Conservation (phyloP, 306 rosid species). For the Cicer arietinum region DNA sequence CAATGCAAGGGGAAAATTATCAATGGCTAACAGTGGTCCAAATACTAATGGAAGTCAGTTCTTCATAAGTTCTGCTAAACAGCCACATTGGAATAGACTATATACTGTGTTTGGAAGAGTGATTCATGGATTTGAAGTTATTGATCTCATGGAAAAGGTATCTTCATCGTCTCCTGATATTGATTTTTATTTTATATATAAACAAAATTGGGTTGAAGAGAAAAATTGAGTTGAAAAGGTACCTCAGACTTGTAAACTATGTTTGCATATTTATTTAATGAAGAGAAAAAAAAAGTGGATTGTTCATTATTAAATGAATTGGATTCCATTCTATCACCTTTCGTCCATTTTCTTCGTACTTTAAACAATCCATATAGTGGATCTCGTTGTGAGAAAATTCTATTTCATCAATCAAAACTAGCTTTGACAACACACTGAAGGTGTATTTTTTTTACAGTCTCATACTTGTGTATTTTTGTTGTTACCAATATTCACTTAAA, state of each 20-base stretch:
- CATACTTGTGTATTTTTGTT: background rate
- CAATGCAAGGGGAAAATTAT: slow-evolving; percentile 88
- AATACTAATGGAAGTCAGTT: slow-evolving; percentile 98
- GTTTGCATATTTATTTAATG: background rate
- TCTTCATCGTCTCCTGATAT: background rate
- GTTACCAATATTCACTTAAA: background rate
- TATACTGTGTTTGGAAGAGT: slow-evolving; percentile 91
- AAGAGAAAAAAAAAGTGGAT: background rate
- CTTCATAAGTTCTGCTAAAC: slow-evolving; percentile 80
- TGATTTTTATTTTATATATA: background rate
- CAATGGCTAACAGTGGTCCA: slow-evolving; percentile 97
- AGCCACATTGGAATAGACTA: slow-evolving; percentile 87
- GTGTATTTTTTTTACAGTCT: background rate
- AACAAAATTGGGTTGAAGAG: background rate
- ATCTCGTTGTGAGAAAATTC: background rate
- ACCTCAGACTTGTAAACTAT: slow-evolving; percentile 3
- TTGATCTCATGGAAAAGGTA: slow-evolving; percentile 99
- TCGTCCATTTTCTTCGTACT: background rate
- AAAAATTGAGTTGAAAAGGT: background rate
- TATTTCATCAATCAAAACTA: background rate
- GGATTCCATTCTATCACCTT: background rate
- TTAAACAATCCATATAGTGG: background rate
- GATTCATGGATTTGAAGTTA: slow-evolving; percentile 95
- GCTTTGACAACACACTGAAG: background rate
- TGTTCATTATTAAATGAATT: background rate